These are phyloP conservation scores for Hygrophorus pudorinus DNA, from an alignment of 768 basidiomycete genomes.

Conservation along the genomic window DNA sequence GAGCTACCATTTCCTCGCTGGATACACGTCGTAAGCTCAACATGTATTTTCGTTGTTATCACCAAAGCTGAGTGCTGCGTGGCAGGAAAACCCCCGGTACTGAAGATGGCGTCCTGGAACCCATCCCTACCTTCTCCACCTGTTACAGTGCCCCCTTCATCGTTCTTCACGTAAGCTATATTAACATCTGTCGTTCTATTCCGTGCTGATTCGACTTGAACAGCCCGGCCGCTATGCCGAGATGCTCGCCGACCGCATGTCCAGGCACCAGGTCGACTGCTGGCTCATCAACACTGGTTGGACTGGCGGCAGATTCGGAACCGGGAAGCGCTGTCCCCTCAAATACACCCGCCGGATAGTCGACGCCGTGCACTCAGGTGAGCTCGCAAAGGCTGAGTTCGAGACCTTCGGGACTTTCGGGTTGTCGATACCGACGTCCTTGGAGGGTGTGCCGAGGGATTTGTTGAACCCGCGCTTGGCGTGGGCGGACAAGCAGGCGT, in stretches of 20 bases:
- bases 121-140: constrained; percentile 97
- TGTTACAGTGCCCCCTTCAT: constrained; percentile 99
- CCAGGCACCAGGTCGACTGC: constrained; percentile 80
- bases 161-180: constrained; percentile 68
- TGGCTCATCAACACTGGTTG: constrained; percentile 99
- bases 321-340: constrained; percentile 91
- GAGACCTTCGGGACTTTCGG: constrained; percentile 80
- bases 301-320: constrained; percentile 89
- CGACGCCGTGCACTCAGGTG: constrained; percentile 92
- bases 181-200: background rate
- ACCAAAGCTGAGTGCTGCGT: constrained; percentile 12
- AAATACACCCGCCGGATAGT: constrained; percentile 94
- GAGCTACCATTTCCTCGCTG: constrained; percentile 94
- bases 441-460: constrained; percentile 86
- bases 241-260: constrained; percentile 95
- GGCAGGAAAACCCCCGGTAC: constrained; percentile 93
- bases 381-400: constrained; percentile 78
- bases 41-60: background rate
- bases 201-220: constrained; percentile 1
- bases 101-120: constrained; percentile 95
- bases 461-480: constrained; percentile 82
- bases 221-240: constrained; percentile 89
- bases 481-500: constrained; percentile 85
- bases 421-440: constrained; percentile 69
- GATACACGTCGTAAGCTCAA: constrained; percentile 76